A percentile compares a stretch with the other conserved stretches of the same genome.
Evolutionary conservation across 2,329 filamentous ascomycete species (phyloP).

Genomic region (Penicillium occitanis): DNA sequence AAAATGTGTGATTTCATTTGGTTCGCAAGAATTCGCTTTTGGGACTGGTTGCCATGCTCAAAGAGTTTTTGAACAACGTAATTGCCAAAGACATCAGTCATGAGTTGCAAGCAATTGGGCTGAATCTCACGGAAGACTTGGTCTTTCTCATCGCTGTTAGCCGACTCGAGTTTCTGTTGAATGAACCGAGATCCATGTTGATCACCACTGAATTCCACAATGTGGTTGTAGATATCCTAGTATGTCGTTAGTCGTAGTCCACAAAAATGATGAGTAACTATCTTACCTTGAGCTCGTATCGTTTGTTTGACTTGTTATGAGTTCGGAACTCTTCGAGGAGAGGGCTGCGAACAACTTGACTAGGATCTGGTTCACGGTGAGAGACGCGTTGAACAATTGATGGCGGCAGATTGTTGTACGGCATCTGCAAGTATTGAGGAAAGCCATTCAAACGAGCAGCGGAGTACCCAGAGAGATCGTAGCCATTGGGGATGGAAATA

Average conservation of each 20-base stretch:
- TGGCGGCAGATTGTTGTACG: conserved; percentile 32
- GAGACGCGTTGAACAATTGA: conserved; percentile 43
- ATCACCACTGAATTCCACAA: conserved; percentile 94
- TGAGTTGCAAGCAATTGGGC: conserved; percentile 79
- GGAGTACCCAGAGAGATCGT: conserved; percentile 37
- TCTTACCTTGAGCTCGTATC: conserved; percentile 73
- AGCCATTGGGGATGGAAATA: conserved; percentile 33
- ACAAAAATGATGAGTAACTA: background rate
- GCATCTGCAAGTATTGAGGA: conserved; percentile 39
- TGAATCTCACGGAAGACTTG: conserved; percentile 84
- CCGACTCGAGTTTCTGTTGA: conserved; percentile 84
- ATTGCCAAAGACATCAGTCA: conserved; percentile 97
- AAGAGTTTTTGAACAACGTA: conserved; percentile 99
- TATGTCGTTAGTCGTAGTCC: conserved; percentile 19
- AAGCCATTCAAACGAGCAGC: conserved; percentile 36
- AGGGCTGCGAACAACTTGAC: conserved; percentile 65
- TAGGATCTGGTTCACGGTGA: conserved; percentile 59
- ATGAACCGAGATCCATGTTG: conserved; percentile 96
- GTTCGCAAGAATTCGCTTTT: conserved; percentile 82
- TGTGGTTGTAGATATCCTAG: conserved; percentile 77
- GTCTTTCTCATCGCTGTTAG: conserved; percentile 95
- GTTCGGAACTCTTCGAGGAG: conserved; percentile 77
- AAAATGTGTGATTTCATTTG: conserved; percentile 86
- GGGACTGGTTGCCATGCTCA: conserved; percentile 88
- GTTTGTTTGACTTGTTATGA: conserved; percentile 69